phyloP scores from a whole-genome alignment of 352 stramenopile species.

The Globisporangium polare region DNA sequence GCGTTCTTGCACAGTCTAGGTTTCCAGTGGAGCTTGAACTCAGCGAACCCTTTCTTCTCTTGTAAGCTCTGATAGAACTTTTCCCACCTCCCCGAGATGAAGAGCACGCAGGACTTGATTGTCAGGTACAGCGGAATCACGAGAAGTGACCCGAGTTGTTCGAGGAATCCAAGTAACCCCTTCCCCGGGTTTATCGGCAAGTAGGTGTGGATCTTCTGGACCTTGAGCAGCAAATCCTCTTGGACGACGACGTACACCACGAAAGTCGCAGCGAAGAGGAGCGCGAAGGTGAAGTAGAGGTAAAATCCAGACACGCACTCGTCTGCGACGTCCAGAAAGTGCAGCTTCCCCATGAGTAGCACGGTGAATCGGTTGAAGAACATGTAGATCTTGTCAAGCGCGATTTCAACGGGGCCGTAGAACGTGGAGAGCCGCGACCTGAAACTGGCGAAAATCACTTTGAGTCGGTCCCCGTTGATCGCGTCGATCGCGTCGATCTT shows the following conservation, averaged over 20 bases:
- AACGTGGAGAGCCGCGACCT: conserved; percentile 17
- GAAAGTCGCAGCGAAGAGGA: conserved; percentile 39
- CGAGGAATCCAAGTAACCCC: conserved; percentile 22
- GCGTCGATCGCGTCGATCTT: conserved; percentile 18
- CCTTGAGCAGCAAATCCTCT: conserved; percentile 50
- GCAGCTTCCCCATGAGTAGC: conserved; percentile 28
- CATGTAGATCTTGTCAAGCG: conserved; percentile 23
- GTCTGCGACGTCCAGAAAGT: conserved; percentile 23
- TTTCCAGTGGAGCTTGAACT: conserved; percentile 20
- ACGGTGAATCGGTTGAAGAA: conserved; percentile 37
- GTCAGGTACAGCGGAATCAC: conserved; percentile 48
- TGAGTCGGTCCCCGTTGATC: conserved; percentile 12
- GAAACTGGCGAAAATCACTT: conserved; percentile 24
- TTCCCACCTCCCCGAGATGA: conserved; percentile 39
- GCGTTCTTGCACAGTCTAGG: conserved; percentile 18
- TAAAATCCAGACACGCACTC: conserved; percentile 43
- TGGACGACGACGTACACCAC: conserved; percentile 57
- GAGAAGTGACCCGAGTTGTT: conserved; percentile 44
- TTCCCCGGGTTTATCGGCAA: conserved; percentile 37
- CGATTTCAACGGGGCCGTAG: conserved; percentile 22
- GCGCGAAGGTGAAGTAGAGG: conserved; percentile 23
- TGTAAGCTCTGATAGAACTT: conserved; percentile 24
- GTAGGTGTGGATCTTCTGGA: conserved; percentile 50
- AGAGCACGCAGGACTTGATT: conserved; percentile 61
- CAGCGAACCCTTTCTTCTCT: background rate